Evolutionary conservation across 495 filamentous ascomycete genomes (phyloP).

Genomic region (Xylaria intraflava): DNA sequence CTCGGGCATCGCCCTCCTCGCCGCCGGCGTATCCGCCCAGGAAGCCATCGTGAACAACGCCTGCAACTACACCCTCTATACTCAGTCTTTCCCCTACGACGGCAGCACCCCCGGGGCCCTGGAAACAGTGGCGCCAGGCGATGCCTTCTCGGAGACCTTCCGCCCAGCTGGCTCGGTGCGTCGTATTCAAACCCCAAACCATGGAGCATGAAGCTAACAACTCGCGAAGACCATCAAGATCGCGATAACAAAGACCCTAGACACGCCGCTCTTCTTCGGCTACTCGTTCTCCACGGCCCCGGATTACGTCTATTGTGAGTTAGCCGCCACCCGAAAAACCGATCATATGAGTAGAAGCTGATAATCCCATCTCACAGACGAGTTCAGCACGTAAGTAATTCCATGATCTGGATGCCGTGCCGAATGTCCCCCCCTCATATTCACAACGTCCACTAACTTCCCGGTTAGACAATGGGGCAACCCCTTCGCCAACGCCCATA

Average conservation of each 20-base stretch:
- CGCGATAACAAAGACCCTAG: slow-evolving; percentile 28
- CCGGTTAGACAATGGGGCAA: slow-evolving; percentile 20
- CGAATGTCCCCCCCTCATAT: neutral
- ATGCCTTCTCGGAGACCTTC: slow-evolving; percentile 20
- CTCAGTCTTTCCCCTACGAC: slow-evolving; percentile 26
- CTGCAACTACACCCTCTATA: slow-evolving; percentile 17
- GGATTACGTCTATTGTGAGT: slow-evolving; percentile 25
- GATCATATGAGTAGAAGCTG: slow-evolving; percentile 7
- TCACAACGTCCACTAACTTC: neutral
- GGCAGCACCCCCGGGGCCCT: slow-evolving; percentile 17
- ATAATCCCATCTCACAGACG: slow-evolving; percentile 16
- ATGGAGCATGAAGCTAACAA: slow-evolving; percentile 5
- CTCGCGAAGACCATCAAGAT: slow-evolving; percentile 30
- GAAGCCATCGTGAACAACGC: slow-evolving; percentile 22
- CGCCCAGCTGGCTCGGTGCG: slow-evolving; percentile 22
- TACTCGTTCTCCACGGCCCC: slow-evolving; percentile 25
- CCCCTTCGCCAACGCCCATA: slow-evolving; percentile 21
- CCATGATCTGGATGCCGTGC: neutral
- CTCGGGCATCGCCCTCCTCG: slow-evolving; percentile 18
- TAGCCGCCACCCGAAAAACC: neutral
- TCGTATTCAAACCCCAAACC: neutral
- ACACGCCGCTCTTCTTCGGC: slow-evolving; percentile 26
- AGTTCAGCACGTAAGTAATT: slow-evolving; percentile 19
- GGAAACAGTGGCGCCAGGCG: slow-evolving; percentile 13
- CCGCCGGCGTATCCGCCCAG: slow-evolving; percentile 21